Base-by-base conservation (phyloP, 176 grass and related monocot species). In the Bolboschoenus planiculmis region DNA sequence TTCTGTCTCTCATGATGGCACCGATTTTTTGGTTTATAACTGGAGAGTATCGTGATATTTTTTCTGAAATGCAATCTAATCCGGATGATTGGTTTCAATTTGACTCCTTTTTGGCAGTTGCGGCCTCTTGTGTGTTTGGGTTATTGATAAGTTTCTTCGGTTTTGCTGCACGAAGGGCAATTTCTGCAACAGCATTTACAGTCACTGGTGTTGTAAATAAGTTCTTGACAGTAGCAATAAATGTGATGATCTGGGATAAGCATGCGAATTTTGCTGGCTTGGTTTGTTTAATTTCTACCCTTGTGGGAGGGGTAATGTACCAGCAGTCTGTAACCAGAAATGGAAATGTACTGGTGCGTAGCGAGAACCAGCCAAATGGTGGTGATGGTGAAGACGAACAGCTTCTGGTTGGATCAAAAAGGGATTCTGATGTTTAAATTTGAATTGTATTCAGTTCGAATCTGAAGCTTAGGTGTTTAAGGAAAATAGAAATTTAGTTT, bases 231-330 rank as follows among this genome's bases (percentile, higher is more conserved):
- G 93, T 95, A n/a, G 90, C 58, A 2, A 95, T 95, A 63, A 95
- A 95, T 84, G 93, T 92, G 5, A 54, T 87, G 74, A 95, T 95
- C 79, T 95, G 93, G 93, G 90, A 95, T 81, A 95, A 92, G 79
- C 93, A 95, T 9, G 82, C 90, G 0, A 85, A 37, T 24, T 1
- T 70, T 8, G 57, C 57, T 4, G 90, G 90, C 86, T 90, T 87
- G 79, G 71, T 90, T 75, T 87, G 86, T 89, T 81, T 95, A 79
- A 23, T 95, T 36, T 88, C 87, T 58, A 95, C 88, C 61, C 87
- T 95, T 51, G 57, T 85, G 58, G 93, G 93, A 30, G 93, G 90
- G n/a, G 68, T 92, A 27, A 85, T 95, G 46, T 95, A 95, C 27
- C 90, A 95, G 50, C 93, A 95, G 72, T 92, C 93, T 20, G 93